Conservation (phyloP, 495 filamentous ascomycete species). For the Penicillium atrosanguineum region DNA sequence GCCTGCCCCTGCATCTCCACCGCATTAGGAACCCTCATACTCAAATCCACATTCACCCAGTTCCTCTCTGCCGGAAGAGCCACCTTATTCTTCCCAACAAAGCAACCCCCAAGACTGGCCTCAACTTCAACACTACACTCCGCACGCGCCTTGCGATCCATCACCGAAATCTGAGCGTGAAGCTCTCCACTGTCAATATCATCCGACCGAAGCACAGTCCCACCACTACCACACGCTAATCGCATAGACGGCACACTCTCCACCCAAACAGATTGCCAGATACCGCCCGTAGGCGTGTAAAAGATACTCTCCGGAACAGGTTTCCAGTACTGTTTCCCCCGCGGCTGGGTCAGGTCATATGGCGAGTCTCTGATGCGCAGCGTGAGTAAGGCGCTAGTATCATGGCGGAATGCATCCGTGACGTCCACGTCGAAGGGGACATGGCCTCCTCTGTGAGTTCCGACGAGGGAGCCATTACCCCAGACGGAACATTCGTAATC, state of each 20-base stretch:
- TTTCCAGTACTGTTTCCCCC: conserved; percentile 41
- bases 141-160: conserved; percentile 11
- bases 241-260: conserved; percentile 34
- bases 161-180: conserved; percentile 24
- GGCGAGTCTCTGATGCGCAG: conserved; percentile 34
- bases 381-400: conserved; percentile 14
- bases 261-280: conserved; percentile 38
- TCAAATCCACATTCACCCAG: conserved; percentile 21
- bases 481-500: conserved; percentile 39
- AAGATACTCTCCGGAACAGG: conserved; percentile 41
- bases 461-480: conserved; percentile 25
- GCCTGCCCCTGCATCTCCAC: conserved; percentile 6
- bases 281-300: conserved; percentile 38
- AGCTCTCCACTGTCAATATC: conserved; percentile 30
- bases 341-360: conserved; percentile 34
- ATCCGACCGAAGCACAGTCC: conserved; percentile 33
- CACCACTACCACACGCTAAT: conserved; percentile 26
- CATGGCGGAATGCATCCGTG: conserved; percentile 17
- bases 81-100: conserved; percentile 13
- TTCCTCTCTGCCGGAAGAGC: conserved; percentile 18
- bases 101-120: conserved; percentile 17
- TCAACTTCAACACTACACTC: conserved; percentile 25
- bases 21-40: conserved; percentile 17
- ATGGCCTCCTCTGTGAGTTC: conserved; percentile 34
- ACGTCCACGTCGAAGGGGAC: conserved; percentile 40